Evolutionary conservation across 164 flowering plant species (phyloP).

Genomic region (Tinospora cordifolia): DNA sequence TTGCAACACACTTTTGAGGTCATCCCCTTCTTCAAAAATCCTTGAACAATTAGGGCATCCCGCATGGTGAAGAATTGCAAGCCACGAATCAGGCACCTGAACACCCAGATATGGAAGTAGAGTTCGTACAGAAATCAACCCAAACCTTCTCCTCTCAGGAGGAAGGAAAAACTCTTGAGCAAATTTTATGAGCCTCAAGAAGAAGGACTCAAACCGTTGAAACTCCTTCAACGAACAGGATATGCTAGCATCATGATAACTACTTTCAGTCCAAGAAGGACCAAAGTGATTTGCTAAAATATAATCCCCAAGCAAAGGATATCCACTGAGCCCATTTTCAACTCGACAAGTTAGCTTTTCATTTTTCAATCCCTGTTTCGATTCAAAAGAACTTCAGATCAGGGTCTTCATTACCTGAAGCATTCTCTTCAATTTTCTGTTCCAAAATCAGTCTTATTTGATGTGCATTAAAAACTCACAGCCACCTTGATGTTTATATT

Average conservation of each 20-base stretch:
- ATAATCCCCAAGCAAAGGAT: slow-evolving; percentile 45
- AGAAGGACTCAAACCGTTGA: slow-evolving; percentile 46
- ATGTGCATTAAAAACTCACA: slow-evolving; percentile 38
- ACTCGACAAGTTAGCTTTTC: slow-evolving; percentile 42
- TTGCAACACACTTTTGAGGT: slow-evolving; percentile 33
- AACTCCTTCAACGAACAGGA: slow-evolving; percentile 54
- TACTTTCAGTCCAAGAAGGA: slow-evolving; percentile 21
- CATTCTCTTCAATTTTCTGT: slow-evolving; percentile 7
- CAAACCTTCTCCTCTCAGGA: slow-evolving; percentile 69
- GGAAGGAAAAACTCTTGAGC: slow-evolving; percentile 69
- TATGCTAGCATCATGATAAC: slow-evolving; percentile 10
- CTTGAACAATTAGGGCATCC: slow-evolving; percentile 72
- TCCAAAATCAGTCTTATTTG: slow-evolving; percentile 19
- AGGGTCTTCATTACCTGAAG: slow-evolving; percentile 14
- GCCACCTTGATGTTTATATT: slow-evolving; percentile 58
- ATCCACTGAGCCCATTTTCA: slow-evolving; percentile 31
- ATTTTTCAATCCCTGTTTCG: slow-evolving; percentile 37
- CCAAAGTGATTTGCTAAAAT: slow-evolving; percentile 30
- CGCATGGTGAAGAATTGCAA: slow-evolving; percentile 35
- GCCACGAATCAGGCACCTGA: slow-evolving; percentile 50
- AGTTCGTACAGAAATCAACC: slow-evolving; percentile 49
- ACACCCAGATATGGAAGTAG: slow-evolving; percentile 55
- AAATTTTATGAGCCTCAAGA: slow-evolving; percentile 39
- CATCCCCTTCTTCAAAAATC: slow-evolving; percentile 45
- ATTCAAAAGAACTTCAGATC: slow-evolving; percentile 19